phyloP scores from a whole-genome alignment of 768 basidiomycete species.

The Neoboletus brunneissimus region DNA sequence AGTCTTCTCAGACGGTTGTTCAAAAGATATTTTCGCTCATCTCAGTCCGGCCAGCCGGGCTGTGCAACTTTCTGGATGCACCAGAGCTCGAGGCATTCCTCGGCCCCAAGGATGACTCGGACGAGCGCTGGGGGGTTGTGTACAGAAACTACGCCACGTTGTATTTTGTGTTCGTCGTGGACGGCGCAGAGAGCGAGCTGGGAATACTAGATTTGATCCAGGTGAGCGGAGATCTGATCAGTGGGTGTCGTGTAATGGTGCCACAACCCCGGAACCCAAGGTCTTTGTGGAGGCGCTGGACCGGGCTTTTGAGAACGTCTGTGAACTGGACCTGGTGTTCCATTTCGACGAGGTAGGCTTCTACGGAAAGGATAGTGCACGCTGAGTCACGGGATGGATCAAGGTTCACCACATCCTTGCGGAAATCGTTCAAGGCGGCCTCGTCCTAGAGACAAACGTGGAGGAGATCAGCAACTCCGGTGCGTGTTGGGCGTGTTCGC shows the following conservation, averaged over 20 bases:
- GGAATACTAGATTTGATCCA: slow-evolving; percentile 96
- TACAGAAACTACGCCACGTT: slow-evolving; percentile 96
- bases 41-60: slow-evolving; percentile 69
- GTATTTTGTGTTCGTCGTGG: slow-evolving; percentile 96
- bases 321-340: slow-evolving; percentile 96
- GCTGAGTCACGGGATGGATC: slow-evolving; percentile 3
- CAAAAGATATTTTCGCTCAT: slow-evolving; percentile 91
- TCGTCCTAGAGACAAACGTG: slow-evolving; percentile 93
- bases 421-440: slow-evolving; percentile 96
- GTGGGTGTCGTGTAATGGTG: neutral
- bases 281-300: slow-evolving; percentile 98
- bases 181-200: slow-evolving; percentile 93
- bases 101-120: slow-evolving; percentile 46
- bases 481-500: slow-evolving; percentile 33
- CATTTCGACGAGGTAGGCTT: slow-evolving; percentile 90
- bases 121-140: slow-evolving; percentile 79
- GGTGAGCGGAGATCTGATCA: slow-evolving; percentile 43
- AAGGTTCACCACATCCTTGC: slow-evolving; percentile 89
- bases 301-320: slow-evolving; percentile 95
- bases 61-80: slow-evolving; percentile 97
- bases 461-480: slow-evolving; percentile 76
- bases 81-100: slow-evolving; percentile 79
- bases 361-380: neutral
- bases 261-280: slow-evolving; percentile 29
- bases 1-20: slow-evolving; percentile 60